Base-by-base conservation (phyloP, 2,329 filamentous ascomycete species). In the Beauveria asiatica region DNA sequence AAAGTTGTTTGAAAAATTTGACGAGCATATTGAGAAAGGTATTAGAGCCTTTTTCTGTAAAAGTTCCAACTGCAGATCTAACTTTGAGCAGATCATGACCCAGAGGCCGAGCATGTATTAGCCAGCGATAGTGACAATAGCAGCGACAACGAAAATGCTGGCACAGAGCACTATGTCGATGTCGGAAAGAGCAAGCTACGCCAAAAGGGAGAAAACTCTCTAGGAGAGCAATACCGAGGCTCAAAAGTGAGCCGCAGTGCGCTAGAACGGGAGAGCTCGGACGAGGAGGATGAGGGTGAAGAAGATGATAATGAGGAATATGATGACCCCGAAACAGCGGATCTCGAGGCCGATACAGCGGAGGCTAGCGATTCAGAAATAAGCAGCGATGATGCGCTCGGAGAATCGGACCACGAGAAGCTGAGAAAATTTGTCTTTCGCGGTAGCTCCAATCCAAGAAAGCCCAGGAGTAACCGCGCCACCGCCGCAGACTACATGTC, bases 161-260 rank as follows among this genome's bases (percentile, higher is more conserved):
- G 88, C 21, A 88, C 92, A 37, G 93, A 96, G 68, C 93, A 97
- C 71, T 97, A 97, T 70, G 82, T 89, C 48, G 74, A 81, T 57
- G 90, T 96, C 37, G 88, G 87, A 21, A 94, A 92, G 78, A 94
- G 88, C 76, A 93, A 89, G 71, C 77, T 97, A 65, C 85, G 91
- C 64, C 87, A 90, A 69, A 85, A 85, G 61, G 85, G 90, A 39
- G 80, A 81, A 25, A 74, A 87, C 19, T 75, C 83, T 0, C 78
- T 97, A 1, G 93, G 92, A 0, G 86, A 88, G 16, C 83, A 90
- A 69, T 97, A 97, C 73, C 81, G 85, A 63, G 92, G 93, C 11
- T 81, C 88, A 19, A 83, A 83, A 52, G 83, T 97, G 41, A 91
- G 86, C 65, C 83, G 92, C 60, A 78, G 85, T 49, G 84, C 83